Evolutionary conservation across 352 stramenopile species (phyloP), one percentile per base, ranked within the genome.

Genomic region (Saprolegnia parasitica): DNA sequence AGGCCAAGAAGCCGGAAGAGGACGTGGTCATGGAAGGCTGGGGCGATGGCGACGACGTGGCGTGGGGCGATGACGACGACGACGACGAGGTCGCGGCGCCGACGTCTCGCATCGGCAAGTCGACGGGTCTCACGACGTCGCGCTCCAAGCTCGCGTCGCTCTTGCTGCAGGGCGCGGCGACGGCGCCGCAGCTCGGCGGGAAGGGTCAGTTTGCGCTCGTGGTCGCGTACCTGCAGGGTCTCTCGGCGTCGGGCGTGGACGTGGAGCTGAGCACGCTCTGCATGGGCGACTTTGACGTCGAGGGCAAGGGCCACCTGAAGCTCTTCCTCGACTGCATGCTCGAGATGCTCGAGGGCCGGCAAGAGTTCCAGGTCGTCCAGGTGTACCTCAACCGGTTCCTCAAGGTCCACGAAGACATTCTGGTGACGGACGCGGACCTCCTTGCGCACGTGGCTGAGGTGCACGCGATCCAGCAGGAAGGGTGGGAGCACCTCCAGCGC

Each of bases 341-440:
- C 37, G 78, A 83, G 20, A 81, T 90, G 56, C 86, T 94, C 78
- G 74, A 74, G 23, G 87, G 75, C 18, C 81, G 78, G 32, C 77
- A 81, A 56, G 71, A 89, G 50, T 93, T 95, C 67, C 82, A 95
- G 56, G 82, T 93, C 54, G 73, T 93, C 10, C 86, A 95, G 66
- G 85, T 83, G 16, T 95, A 95, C 68, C 56, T 95, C 63, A 93
- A 95, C 76, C 86, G 84, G 4, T 93, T 95, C 74, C 73, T 95
- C 35, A 93, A 95, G 77, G 74, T 93, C 37, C 84, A 95, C 70
- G 82, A 92, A 52, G 76, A 91, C 71, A 72, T 93, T 18, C 62
- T 95, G 21, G 83, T 92, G 3, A 71, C 70, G 2, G 76, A 93
- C 63, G 52, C 78, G 15, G 68, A 54, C 23, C 66, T 95, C 64